phyloP scores from a whole-genome alignment of 345 rosid genomes.

The Syzygium jambos region DNA sequence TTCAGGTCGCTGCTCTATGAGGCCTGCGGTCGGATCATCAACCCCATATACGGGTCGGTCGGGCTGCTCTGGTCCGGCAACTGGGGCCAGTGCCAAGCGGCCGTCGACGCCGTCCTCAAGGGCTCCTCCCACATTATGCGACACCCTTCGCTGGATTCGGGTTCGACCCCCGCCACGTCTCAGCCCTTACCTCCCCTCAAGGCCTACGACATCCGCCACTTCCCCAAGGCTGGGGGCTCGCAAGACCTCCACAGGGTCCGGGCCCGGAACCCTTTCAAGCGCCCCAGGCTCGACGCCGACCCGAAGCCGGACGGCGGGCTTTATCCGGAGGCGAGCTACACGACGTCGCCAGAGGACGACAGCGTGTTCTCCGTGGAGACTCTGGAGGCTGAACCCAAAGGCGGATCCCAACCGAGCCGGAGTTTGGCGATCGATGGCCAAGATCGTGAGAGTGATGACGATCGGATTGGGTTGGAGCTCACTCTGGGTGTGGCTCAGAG shows the following conservation, averaged over 20 bases:
- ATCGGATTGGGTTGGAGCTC: slow-evolving; percentile 16
- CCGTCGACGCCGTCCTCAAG: slow-evolving; percentile 50
- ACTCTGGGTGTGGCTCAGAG: slow-evolving; percentile 15
- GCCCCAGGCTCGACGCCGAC: neutral
- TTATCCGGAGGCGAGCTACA: neutral
- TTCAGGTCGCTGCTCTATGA: slow-evolving; percentile 57
- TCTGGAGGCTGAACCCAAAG: slow-evolving; percentile 11
- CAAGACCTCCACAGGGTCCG: slow-evolving; percentile 10
- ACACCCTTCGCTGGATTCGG: slow-evolving; percentile 1
- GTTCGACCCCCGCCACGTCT: neutral
- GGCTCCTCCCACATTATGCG: slow-evolving; percentile 26
- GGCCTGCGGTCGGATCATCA: slow-evolving; percentile 58
- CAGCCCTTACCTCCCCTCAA: slow-evolving; percentile 26
- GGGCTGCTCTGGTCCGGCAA: slow-evolving; percentile 53
- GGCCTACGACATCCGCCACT: slow-evolving; percentile 58
- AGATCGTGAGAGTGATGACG: neutral
- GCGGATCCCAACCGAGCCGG: neutral
- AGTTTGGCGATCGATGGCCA: neutral
- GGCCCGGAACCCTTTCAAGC: slow-evolving; percentile 22
- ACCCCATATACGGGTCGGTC: slow-evolving; percentile 51
- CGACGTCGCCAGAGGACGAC: slow-evolving; percentile 8
- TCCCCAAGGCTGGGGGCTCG: slow-evolving; percentile 18
- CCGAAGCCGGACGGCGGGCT: neutral
- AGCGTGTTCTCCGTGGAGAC: slow-evolving; percentile 21
- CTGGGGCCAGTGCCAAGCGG: slow-evolving; percentile 62